Base-by-base conservation (phyloP, 1,284 basidiomycete species). In the Ustilago shanxiensis region DNA sequence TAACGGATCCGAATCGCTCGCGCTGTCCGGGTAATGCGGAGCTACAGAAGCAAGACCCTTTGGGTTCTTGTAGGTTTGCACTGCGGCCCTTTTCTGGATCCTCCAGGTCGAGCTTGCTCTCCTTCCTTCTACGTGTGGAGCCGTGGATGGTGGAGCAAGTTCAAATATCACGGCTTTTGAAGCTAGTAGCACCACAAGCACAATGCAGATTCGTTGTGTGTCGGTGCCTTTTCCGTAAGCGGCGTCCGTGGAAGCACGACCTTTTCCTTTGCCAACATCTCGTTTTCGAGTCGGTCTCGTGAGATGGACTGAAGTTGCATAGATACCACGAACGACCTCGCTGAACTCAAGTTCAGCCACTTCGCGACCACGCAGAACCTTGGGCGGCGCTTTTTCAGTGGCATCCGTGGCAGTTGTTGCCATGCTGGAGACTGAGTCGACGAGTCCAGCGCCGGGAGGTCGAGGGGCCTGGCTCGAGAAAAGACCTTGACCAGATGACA, bases 331-430 rank as follows among this genome's bases (percentile, higher is more conserved):
- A 3, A 83, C 81, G 1, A 66, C 63, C 49, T 82, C 75, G 49
- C 75, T 71, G 57, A 83, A 83, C 47, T 83, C 82, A 29, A 83
- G 77, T 50, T 83, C 80, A 8, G 77, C 75, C 13, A 83, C 81
- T 50, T 78, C 73, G 9, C 77, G 60, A 0, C 79, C 79, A 35
- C 44, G 70, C 24, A 72, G 9, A 14, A 64, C 60, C 41, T 61
- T 60, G 5, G 57, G 52, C 7, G 24, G 52, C 33, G 51, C 51
- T 24, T 64, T 72, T 3, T 61, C 55, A 8, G 72, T 71, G 14
- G 67, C 65, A 26, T 63, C 47, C 2, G 70, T 72, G 9, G 64
- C 60, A 1, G 64, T 67, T 13, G 70, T 72, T 0, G 70, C 70
- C 57, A 72, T 45, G 29, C 70, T 72, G 10, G 70, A 72, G 31